These are phyloP conservation scores for Penicillium sp. DNA, from an alignment of 2,329 filamentous ascomycete species.

Conservation along the genomic window DNA sequence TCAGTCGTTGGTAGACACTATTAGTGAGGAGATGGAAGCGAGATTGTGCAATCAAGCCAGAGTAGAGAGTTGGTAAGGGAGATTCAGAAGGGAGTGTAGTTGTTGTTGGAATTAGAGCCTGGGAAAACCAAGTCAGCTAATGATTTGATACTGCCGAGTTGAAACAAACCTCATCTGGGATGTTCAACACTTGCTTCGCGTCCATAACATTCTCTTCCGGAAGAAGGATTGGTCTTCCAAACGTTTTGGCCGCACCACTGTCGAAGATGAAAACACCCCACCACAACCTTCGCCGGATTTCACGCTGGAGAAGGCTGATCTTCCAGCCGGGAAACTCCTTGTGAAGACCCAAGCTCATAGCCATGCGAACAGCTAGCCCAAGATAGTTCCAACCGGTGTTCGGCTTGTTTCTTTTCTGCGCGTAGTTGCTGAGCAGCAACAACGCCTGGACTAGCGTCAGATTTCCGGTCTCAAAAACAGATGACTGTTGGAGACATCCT, in stretches of 20 bases:
- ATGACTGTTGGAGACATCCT: slow-evolving; percentile 42
- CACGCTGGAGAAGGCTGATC: slow-evolving; percentile 40
- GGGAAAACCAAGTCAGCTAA: slow-evolving; percentile 1
- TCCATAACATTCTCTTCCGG: slow-evolving; percentile 44
- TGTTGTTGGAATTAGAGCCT: slow-evolving; percentile 36
- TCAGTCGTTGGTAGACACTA: slow-evolving; percentile 42
- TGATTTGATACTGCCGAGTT: neutral
- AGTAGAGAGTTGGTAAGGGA: slow-evolving; percentile 40
- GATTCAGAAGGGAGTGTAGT: slow-evolving; percentile 35
- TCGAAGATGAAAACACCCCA: slow-evolving; percentile 45
- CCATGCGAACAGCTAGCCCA: slow-evolving; percentile 47
- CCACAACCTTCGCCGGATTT: slow-evolving; percentile 40
- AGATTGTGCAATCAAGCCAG: slow-evolving; percentile 40
- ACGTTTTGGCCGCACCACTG: slow-evolving; percentile 48
- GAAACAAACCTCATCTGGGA: slow-evolving; percentile 37
- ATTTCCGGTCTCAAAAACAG: slow-evolving; percentile 47
- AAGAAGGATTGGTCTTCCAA: slow-evolving; percentile 45
- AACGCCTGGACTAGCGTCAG: slow-evolving; percentile 47
- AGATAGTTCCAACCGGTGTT: slow-evolving; percentile 49
- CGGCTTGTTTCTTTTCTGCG: slow-evolving; percentile 48
- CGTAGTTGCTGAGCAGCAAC: slow-evolving; percentile 45
- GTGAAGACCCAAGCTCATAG: slow-evolving; percentile 48
- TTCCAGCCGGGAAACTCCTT: slow-evolving; percentile 47
- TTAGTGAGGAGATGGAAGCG: slow-evolving; percentile 43
- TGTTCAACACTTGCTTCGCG: slow-evolving; percentile 41